Conservation (phyloP, 257 asterid species). For the Apocynum venetum region DNA sequence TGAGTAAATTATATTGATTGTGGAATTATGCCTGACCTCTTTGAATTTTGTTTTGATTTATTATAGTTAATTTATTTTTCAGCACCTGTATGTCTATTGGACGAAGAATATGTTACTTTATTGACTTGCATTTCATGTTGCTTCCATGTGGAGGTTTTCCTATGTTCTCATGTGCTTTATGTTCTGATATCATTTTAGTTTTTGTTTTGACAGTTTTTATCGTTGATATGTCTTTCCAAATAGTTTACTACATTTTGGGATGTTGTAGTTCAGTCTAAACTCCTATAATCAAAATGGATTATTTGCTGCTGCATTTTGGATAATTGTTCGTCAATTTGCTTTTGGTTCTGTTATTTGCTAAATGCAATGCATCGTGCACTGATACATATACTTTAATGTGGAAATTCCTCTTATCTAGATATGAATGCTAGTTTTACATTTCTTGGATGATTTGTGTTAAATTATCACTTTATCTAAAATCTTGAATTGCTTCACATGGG, state of each 20-base stretch:
- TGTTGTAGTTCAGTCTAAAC: not conserved
- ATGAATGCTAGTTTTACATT: not conserved
- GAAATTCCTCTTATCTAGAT: not conserved
- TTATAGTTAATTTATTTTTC: not conserved
- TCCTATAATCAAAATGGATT: not conserved
- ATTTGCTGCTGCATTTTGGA: conserved; percentile 5
- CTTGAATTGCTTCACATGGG: not conserved
- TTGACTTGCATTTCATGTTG: not conserved
- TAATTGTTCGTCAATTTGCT: not conserved
- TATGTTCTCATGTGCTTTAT: not conserved
- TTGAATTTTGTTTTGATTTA: not conserved
- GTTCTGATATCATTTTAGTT: not conserved
- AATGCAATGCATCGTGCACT: not conserved
- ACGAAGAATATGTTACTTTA: not conserved
- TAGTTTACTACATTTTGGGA: not conserved
- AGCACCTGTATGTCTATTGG: not conserved
- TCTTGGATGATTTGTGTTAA: not conserved
- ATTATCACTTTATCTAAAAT: not conserved
- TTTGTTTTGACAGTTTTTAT: not conserved
- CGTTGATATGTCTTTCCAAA: not conserved
- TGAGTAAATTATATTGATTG: not conserved
- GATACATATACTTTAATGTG: not conserved
- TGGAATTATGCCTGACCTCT: not conserved
- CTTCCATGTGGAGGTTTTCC: not conserved
- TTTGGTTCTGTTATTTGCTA: not conserved